phyloP scores from a whole-genome alignment of 345 rosid genomes.

The Citrus sp. region DNA sequence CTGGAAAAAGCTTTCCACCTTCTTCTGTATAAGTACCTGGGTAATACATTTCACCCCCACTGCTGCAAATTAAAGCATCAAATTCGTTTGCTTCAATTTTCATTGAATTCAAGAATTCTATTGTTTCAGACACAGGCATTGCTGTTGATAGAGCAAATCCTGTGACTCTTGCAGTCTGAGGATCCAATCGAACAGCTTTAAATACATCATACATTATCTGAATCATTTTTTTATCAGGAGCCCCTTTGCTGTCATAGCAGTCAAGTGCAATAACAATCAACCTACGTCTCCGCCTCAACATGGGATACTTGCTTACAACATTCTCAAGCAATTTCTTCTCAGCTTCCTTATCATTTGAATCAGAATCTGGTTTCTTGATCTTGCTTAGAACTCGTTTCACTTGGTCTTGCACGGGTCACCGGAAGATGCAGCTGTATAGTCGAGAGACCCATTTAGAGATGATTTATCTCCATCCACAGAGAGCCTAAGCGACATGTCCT shows the following conservation, averaged over 20 bases:
- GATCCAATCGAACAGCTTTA: slow-evolving; percentile 62
- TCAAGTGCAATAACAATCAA: slow-evolving; percentile 75
- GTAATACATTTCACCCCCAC: slow-evolving; percentile 90
- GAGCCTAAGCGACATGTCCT: slow-evolving; percentile 92
- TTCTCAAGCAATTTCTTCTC: slow-evolving; percentile 48
- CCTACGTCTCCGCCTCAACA: slow-evolving; percentile 68
- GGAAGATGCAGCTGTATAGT: slow-evolving; percentile 31
- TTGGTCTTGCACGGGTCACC: slow-evolving; percentile 58
- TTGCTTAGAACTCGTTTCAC: slow-evolving; percentile 71
- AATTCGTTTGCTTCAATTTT: slow-evolving; percentile 72
- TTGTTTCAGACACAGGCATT: slow-evolving; percentile 66
- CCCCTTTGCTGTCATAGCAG: slow-evolving; percentile 65
- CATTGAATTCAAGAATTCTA: slow-evolving; percentile 52
- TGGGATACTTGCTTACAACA: slow-evolving; percentile 63
- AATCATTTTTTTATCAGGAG: slow-evolving; percentile 60
- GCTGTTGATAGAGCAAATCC: slow-evolving; percentile 88
- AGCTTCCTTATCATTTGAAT: slow-evolving; percentile 38
- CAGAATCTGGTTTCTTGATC: slow-evolving; percentile 54
- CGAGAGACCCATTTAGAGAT: slow-evolving; percentile 53
- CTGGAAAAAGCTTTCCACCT: slow-evolving; percentile 69
- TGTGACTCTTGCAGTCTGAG: slow-evolving; percentile 51
- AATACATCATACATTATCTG: slow-evolving; percentile 55
- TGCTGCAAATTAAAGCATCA: slow-evolving; percentile 87
- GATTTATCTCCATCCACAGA: slow-evolving; percentile 87
- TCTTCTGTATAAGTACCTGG: slow-evolving; percentile 61